Evolutionary conservation across 2,329 filamentous ascomycete species (phyloP).

Genomic region (Grosmannia huntii): DNA sequence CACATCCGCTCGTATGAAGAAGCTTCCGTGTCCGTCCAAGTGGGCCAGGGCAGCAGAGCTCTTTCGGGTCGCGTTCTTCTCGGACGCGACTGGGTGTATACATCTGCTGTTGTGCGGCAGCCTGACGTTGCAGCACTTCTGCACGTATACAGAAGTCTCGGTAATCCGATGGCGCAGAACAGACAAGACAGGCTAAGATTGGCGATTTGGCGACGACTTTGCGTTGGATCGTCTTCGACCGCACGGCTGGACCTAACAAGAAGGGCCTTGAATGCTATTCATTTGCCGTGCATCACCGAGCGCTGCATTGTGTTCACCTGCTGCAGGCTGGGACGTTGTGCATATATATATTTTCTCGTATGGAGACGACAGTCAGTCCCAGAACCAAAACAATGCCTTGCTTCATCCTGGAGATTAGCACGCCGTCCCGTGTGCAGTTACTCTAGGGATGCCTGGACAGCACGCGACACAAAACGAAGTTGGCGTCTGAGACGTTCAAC

Average conservation of each 20-base stretch:
- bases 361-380: no score
- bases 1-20: neutral
- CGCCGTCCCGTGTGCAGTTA: neutral
- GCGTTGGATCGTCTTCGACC: neutral
- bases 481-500: no score
- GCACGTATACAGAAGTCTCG: neutral
- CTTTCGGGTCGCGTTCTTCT: neutral
- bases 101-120: no score
- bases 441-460: neutral
- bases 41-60: neutral
- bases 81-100: neutral
- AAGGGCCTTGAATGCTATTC: neutral
- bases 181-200: neutral
- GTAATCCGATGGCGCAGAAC: neutral
- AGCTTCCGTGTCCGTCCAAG: neutral
- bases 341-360: no score
- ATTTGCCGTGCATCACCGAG: neutral
- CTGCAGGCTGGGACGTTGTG: neutral
- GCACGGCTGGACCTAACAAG: neutral
- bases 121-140: neutral
- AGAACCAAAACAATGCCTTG: no score
- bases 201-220: neutral
- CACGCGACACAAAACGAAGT: no score
- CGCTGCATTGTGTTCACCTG: neutral
- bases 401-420: neutral